Evolutionary conservation across 768 basidiomycete genomes (phyloP), one percentile per base, ranked within the genome.

Genomic region (Mycena haematopus): DNA sequence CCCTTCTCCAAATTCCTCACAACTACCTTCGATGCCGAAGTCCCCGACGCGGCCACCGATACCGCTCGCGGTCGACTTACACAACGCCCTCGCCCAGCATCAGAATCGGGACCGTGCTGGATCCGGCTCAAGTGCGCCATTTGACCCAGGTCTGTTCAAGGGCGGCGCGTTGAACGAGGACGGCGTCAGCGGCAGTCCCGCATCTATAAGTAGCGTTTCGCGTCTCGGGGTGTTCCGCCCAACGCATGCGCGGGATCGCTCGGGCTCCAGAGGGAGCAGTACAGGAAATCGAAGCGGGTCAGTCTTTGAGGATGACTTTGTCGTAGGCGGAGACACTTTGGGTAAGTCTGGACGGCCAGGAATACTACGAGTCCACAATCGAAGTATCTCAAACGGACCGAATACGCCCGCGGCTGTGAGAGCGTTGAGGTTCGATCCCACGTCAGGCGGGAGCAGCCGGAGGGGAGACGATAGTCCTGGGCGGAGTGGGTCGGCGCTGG

Each of bases 51-150:
- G 57, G 44, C 70, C 65, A 25, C 71, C 75, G 58, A 67, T 73
- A 8, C 82, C 82, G 14, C 71, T 77, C 52, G 82, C 83, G 11
- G 75, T 82, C 42, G 86, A 86, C 53, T 70, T 82, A 4, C 84
- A 86, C 60, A 79, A 75, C 52, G 76, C 76, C 5, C 67, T 85
- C 46, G 75, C 79, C 0, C 76, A 78, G 24, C 72, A 75, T 31
- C 74, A 74, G 52, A 71, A 72, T 2, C 62, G 66, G 24, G 62
- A 63, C 24, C 62, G 66, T 17, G 60, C 66, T 24, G 66, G 66
- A n/a, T 67, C 66, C 5, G 62, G 59, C 22, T 59, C 66, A 45
- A 68, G 57, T 31, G 42, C 44, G 15, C 65, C 56, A 44, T 67
- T 64, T 61, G 67, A 57, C 40, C 62, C 47, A 24, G 56, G 40